Percentiles rank a stretch among this genome's conserved stretches.
Evolutionary conservation across 352 stramenopile species (phyloP).

Genomic region (Phytophthora sp.): DNA sequence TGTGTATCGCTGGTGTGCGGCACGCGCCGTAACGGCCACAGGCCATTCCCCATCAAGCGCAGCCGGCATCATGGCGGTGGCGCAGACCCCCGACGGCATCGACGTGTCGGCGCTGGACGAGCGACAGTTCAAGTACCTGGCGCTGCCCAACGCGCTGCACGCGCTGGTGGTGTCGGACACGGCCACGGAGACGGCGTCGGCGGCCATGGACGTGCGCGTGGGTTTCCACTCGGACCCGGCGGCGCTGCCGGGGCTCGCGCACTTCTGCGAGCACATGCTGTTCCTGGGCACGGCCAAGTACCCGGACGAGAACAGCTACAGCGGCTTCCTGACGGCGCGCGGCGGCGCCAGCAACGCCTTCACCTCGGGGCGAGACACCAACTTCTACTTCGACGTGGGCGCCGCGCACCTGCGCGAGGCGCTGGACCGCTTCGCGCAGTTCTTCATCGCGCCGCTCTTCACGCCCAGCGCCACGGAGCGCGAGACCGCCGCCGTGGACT

Average conservation of each 20-base stretch:
- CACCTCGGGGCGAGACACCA: constrained; percentile 94
- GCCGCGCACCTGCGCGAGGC: constrained; percentile 68
- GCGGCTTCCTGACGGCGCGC: constrained; percentile 87
- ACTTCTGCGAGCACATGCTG: constrained; percentile 97
- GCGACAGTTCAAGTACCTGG: constrained; percentile 54
- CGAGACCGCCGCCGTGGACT: constrained; percentile 96
- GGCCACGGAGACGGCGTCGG: constrained; percentile 90
- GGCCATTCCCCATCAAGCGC: not conserved
- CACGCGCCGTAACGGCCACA: no score
- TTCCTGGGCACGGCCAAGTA: constrained; percentile 98
- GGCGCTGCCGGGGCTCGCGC: constrained; percentile 83
- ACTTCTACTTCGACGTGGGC: constrained; percentile 97
- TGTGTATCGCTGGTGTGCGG: no score
- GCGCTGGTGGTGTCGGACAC: constrained; percentile 90
- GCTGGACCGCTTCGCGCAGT: constrained; percentile 96
- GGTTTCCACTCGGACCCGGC: constrained; percentile 91
- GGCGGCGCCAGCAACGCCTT: constrained; percentile 95
- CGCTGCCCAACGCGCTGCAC: constrained; percentile 58
- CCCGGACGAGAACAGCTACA: constrained; percentile 94
- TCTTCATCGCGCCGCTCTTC: constrained; percentile 97
- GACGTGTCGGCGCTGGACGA: constrained; percentile 65
- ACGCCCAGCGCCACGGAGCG: constrained; percentile 88
- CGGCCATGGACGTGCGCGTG: constrained; percentile 95
- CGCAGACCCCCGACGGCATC: constrained; percentile 41
- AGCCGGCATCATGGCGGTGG: constrained; percentile 1